Base-by-base conservation (phyloP, 1,284 basidiomycete species). In the Termitomyces sp. region DNA sequence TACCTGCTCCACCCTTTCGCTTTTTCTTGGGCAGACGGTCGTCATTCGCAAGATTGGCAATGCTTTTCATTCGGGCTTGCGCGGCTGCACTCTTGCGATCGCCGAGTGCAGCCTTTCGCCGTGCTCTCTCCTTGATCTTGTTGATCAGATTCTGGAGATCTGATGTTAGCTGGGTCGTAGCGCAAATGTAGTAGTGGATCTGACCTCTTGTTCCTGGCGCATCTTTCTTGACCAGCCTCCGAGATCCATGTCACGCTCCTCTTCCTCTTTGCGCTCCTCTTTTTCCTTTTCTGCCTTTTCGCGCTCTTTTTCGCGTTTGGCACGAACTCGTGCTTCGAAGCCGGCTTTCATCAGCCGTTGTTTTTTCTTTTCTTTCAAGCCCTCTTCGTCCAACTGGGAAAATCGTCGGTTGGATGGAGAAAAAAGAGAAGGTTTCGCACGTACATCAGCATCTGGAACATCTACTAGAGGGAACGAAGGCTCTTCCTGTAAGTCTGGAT, bases 31-130 rank as follows among this genome's bases (percentile, higher is more conserved):
- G 74, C 11, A 86, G 77, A 3, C 86, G 78, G 49, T 91, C 88
- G 55, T 94, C 91, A 5, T 85, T 86, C 0, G 96, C 97, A 18
- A 99, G 74, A 37, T 84, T 88, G 0, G 97, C 93, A 44, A 99
- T 97, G 58, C 81, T 93, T 74, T 98, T 97, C 96, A 99, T 99
- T 57, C 96, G 75, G 45, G 91, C 93, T 70, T 99, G 97, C 0
- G 95, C 88, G 4, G 93, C 95, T 3, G 94, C 89, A 59, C 92
- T 96, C 73, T 99, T 99, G 40, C 97, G 74, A 66, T 95, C 94
- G 14, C 81, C 86, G 43, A 99, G 72, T 43, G 94, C 93, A 5
- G 88, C 91, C 63, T 85, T 89, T 44, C 87, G 76, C 60, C 92
- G 79, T 49, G 84, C 85, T 38, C 96, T 78, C 38, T 93, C 92